These are phyloP conservation scores for Limonomyces culmigenus DNA, from an alignment of 1,284 basidiomycete species.

Conservation along the genomic window DNA sequence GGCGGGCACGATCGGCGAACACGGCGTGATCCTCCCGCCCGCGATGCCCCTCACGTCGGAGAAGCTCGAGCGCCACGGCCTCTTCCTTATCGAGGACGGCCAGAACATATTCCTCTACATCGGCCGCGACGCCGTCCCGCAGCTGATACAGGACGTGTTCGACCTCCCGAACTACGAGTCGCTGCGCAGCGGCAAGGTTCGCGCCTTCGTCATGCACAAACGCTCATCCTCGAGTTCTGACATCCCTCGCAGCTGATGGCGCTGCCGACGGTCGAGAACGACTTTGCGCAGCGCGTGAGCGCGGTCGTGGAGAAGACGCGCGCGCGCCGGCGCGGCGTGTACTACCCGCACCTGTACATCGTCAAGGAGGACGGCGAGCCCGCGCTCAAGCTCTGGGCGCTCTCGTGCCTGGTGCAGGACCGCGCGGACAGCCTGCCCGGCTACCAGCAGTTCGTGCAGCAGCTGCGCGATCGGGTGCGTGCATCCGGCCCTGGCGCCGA, in stretches of 20 bases:
- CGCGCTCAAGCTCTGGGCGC: slow-evolving; percentile 83
- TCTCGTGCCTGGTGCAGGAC: slow-evolving; percentile 91
- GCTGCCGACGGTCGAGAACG: slow-evolving; percentile 77
- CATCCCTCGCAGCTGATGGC: slow-evolving; percentile 39
- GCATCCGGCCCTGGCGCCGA: no score
- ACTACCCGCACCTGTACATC: slow-evolving; percentile 90
- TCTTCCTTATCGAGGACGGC: slow-evolving; percentile 95
- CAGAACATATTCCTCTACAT: slow-evolving; percentile 98
- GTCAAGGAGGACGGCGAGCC: slow-evolving; percentile 98
- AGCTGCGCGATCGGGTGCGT: slow-evolving; percentile 70
- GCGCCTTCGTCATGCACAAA: slow-evolving; percentile 7
- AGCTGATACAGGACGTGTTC: slow-evolving; percentile 90
- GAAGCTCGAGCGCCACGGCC: slow-evolving; percentile 84
- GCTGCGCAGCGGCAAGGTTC: slow-evolving; percentile 82
- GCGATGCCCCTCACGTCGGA: slow-evolving; percentile 90
- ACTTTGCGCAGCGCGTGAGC: slow-evolving; percentile 87
- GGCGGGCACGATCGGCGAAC: slow-evolving; percentile 68
- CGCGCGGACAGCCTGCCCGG: slow-evolving; percentile 88
- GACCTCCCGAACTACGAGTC: slow-evolving; percentile 78
- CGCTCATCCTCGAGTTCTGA: background rate
- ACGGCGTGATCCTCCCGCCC: slow-evolving; percentile 69
- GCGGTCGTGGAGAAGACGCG: slow-evolving; percentile 87
- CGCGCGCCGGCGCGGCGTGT: slow-evolving; percentile 79
- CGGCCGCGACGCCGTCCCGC: slow-evolving; percentile 90
- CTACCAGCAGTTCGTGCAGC: slow-evolving; percentile 84